Conservation (phyloP, 148 eudicot genomes). For the Chenopodium berlandieri region DNA sequence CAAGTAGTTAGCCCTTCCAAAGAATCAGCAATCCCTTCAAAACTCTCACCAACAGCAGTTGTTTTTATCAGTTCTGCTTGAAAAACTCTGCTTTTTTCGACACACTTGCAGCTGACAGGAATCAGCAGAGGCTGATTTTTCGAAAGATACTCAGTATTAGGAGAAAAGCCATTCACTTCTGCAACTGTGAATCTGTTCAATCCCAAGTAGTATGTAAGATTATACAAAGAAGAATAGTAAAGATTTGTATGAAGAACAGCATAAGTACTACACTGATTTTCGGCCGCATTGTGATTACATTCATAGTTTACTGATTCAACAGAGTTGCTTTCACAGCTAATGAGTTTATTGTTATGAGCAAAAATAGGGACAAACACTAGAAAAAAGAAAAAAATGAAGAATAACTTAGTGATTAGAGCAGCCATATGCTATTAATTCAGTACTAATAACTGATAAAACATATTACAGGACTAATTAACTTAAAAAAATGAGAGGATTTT, state of each 20-base stretch:
- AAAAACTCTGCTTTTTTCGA: constrained; percentile 24
- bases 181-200: constrained; percentile 37
- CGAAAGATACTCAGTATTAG: constrained; percentile 42
- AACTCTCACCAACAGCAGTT: constrained; percentile 43
- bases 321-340: constrained; percentile 36
- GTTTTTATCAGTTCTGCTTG: constrained; percentile 43
- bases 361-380: constrained; percentile 26
- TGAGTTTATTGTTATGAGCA: constrained; percentile 29
- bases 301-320: constrained; percentile 22
- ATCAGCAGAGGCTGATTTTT: constrained; percentile 45
- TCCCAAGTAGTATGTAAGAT: constrained; percentile 54
- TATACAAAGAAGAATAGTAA: constrained; percentile 44
- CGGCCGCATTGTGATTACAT: constrained; percentile 28
- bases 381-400: constrained; percentile 21
- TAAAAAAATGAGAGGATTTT: constrained; percentile 22
- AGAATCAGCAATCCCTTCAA: constrained; percentile 45
- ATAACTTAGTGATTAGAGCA: constrained; percentile 29
- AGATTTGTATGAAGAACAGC: constrained; percentile 51
- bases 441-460: constrained; percentile 6
- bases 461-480: constrained; percentile 18
- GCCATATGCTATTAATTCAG: constrained; percentile 25
- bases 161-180: constrained; percentile 46
- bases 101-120: constrained; percentile 58
- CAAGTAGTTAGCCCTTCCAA: constrained; percentile 68
- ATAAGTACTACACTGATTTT: constrained; percentile 41